Evolutionary conservation across 495 filamentous ascomycete species (phyloP), one percentile per base, ranked within the genome.

Genomic region (Terfezia boudieri): DNA sequence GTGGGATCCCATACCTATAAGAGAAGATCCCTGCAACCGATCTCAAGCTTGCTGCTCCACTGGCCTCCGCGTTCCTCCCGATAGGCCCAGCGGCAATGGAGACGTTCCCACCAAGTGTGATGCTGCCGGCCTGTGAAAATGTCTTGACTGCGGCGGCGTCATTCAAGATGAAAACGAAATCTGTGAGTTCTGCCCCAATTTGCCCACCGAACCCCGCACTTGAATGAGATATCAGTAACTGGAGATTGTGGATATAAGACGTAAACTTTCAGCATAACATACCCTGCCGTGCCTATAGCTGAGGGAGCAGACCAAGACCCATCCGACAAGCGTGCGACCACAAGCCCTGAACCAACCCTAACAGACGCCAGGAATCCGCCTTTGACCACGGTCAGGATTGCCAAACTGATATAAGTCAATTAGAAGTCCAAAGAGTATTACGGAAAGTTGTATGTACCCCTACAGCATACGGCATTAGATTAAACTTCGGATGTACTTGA

Each of bases 121-220:
- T 59, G 23, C 59, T 86, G 14, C 92, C 90, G 53, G 80, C 75
- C 67, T 96, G 89, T 3, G 90, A 88, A 68, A 96, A 96, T 37
- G 90, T 90, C 65, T 83, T 84, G 43, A 98, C 90, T 23, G 90
- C 90, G 43, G 75, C 78, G 43, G 80, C 75, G 65, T 98, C 90
- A 68, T 98, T 98, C 51, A 98, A 79, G 56, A 96, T 94, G 72
- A 98, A 96, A 61, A 98, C 92, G 66, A 98, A 96, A 66, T 98
- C 90, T 46, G 92, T 96, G 57, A 98, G 71, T 68, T 98, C 90
- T 71, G 94, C 89, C 36, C 90, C 90, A 64, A 98, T 93, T 67
- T 98, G 90, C 20, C 90, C 89, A 60, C 90, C 90, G 59, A 96
- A 88, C 26, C 90, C 90, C 55, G 82, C 92, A 60, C 63, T 32